These are phyloP conservation scores for Geotrichum citri-aurantii DNA, from an alignment of 1,139 yeast species.

Conservation along the genomic window DNA sequence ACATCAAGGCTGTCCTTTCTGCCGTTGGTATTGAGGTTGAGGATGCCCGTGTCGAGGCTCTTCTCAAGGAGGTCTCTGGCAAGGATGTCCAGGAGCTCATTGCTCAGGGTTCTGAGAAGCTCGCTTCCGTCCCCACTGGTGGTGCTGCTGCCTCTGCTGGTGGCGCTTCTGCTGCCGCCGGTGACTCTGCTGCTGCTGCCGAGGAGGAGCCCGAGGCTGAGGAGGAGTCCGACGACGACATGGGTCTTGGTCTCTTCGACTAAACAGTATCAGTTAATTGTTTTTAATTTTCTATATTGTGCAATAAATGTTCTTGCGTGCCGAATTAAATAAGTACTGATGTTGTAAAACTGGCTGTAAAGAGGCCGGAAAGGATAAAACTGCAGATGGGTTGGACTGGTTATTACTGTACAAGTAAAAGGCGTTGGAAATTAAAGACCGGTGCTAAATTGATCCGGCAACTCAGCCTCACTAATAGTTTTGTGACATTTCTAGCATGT, in stretches of 20 bases:
- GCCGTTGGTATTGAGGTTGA: constrained; percentile 96
- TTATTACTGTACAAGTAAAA: too few species aligned
- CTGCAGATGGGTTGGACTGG: not conserved
- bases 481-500: not conserved
- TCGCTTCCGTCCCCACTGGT: constrained; percentile 96
- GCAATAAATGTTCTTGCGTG: not conserved
- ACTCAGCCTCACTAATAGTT: too few species aligned
- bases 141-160: constrained; percentile 83
- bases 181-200: constrained; percentile 67
- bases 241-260: constrained; percentile 46
- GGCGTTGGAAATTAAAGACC: too few species aligned
- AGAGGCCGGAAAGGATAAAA: not conserved
- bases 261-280: constrained; percentile 25
- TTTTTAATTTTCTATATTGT: not conserved
- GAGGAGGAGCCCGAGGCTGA: constrained; percentile 61
- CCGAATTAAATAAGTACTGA: not conserved
- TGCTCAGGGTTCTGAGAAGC: constrained; percentile 92
- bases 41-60: constrained; percentile 76
- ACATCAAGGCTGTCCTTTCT: constrained; percentile 81
- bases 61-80: constrained; percentile 90
- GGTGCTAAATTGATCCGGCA: too few species aligned
- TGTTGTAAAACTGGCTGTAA: not conserved
- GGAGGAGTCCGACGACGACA: constrained; percentile 60
- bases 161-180: constrained; percentile 62
- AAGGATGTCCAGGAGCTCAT: constrained; percentile 87